Conservation (phyloP, 768 basidiomycete genomes). For the Piloderma croceum region DNA sequence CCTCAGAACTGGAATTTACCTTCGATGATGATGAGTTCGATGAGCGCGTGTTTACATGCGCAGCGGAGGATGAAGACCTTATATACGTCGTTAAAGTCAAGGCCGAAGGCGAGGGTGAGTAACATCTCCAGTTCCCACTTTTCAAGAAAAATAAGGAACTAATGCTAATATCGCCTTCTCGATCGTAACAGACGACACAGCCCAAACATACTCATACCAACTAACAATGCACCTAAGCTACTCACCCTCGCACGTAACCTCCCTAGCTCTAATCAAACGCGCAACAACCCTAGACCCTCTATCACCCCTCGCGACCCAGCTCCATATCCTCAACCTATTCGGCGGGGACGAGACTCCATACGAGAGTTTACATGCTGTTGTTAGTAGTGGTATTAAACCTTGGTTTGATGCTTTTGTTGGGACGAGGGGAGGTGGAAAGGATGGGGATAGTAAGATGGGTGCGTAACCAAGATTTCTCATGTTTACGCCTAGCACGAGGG, state of each 20-base stretch:
- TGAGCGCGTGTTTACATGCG: slow-evolving; percentile 71
- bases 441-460: slow-evolving; percentile 81
- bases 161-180: too few species aligned
- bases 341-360: too few species aligned
- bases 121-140: slow-evolving; percentile 1
- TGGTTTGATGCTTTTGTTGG: slow-evolving; percentile 99
- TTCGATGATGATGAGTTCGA: slow-evolving; percentile 71
- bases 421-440: slow-evolving; percentile 68
- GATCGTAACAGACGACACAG: slow-evolving; percentile 69
- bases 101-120: slow-evolving; percentile 68
- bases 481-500: too few species aligned
- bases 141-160: slow-evolving; percentile 8
- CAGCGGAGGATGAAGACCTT: slow-evolving; percentile 66
- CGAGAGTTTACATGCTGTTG: too few species aligned
- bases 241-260: slow-evolving; percentile 80
- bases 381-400: slow-evolving; percentile 92
- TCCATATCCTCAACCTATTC: too few species aligned
- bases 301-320: slow-evolving; percentile 77
- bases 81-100: slow-evolving; percentile 78
- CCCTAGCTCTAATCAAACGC: slow-evolving; percentile 93
- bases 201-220: too few species aligned
- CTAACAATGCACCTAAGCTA: too few species aligned
- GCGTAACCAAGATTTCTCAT: too few species aligned
- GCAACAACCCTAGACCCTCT: slow-evolving; percentile 73
- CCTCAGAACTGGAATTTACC: slow-evolving; percentile 63